Evolutionary conservation across 2,329 filamentous ascomycete genomes (phyloP), one percentile per base, ranked within the genome.

Genomic region (Diplocarpon rosae): DNA sequence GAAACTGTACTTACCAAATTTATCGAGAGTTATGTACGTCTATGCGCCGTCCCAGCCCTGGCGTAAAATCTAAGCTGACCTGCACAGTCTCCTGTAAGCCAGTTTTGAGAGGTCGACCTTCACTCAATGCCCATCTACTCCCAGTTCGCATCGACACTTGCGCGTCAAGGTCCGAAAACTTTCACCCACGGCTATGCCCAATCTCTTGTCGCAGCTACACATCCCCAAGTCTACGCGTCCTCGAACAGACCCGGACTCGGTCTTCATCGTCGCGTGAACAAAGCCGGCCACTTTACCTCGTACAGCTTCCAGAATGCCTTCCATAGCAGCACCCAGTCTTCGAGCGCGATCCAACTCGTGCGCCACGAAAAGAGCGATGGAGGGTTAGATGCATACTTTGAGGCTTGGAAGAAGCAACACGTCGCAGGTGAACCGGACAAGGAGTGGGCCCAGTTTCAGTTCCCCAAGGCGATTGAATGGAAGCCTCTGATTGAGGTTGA

Each of bases 111-210:
- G 76, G 75, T 69, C 64, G 53, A 68, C 68, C 64, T 70, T 76
- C 42, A 78, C 85, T 95, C 93, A 94, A 96, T 95, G 90, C 78
- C 78, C 68, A 78, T 80, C 62, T 80, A 80, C 66, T 80, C 76
- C 52, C 76, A 75, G 62, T 69, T 82, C 55, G 80, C 79, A 68
- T 73, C 78, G 69, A 81, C 76, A 73, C 85, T 96, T 75, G 87
- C 94, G 79, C 90, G 92, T 74, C 85, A 90, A 76, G 89, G 86
- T 83, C 84, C 86, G 63, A 96, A 96, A 73, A 88, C 89, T 62
- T 84, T 96, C 66, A 90, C 87, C 66, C 87, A 96, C 78, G 90
- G 90, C 69, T 96, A 95, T 76, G 89, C 89, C 59, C 90, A 96
- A 66, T 95, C 89, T 52, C 83, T 96, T 69, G 88, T 98, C 69